Percentiles rank a stretch among this genome's conserved stretches.
Evolutionary conservation across 306 rosid species (phyloP).

Genomic region (Pterocarpus santalinus): DNA sequence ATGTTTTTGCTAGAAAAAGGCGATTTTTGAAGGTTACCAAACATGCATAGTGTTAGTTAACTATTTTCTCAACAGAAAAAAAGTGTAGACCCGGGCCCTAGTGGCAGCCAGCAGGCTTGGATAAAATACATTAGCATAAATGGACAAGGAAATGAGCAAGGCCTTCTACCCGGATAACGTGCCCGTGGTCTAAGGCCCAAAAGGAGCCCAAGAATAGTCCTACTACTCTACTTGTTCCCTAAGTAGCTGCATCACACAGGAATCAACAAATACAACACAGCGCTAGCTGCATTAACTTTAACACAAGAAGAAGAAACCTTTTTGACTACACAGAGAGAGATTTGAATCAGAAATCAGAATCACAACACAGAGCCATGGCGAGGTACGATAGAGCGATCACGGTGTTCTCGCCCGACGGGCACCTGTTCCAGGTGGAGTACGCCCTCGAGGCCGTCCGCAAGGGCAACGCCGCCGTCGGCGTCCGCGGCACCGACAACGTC

Average conservation of each 20-base stretch:
- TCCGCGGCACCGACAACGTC: slow-evolving; percentile 94
- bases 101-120: too few relatives aligned
- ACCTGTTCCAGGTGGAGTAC: slow-evolving; percentile 95
- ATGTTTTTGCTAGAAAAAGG: too few relatives aligned
- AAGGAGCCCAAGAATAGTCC: not conserved
- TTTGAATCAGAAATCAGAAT: slow-evolving; percentile 15
- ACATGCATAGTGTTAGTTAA: too few relatives aligned
- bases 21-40: too few relatives aligned
- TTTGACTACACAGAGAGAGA: not conserved
- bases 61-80: too few relatives aligned
- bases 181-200: not conserved
- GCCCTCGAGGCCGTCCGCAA: slow-evolving; percentile 99
- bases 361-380: slow-evolving; percentile 63
- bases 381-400: slow-evolving; percentile 98
- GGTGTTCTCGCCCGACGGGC: slow-evolving; percentile 97
- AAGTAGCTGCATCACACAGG: not conserved
- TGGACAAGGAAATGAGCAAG: too few relatives aligned
- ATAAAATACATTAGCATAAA: too few relatives aligned
- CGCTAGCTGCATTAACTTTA: not conserved
- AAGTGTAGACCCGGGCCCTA: too few relatives aligned
- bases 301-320: slow-evolving; percentile 11
- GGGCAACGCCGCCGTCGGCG: slow-evolving; percentile 99
- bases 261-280: not conserved
- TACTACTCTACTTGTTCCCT: not conserved
- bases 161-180: too few relatives aligned